Conservation (phyloP, 2,329 filamentous ascomycete species). For the Colletotrichum acutatum region DNA sequence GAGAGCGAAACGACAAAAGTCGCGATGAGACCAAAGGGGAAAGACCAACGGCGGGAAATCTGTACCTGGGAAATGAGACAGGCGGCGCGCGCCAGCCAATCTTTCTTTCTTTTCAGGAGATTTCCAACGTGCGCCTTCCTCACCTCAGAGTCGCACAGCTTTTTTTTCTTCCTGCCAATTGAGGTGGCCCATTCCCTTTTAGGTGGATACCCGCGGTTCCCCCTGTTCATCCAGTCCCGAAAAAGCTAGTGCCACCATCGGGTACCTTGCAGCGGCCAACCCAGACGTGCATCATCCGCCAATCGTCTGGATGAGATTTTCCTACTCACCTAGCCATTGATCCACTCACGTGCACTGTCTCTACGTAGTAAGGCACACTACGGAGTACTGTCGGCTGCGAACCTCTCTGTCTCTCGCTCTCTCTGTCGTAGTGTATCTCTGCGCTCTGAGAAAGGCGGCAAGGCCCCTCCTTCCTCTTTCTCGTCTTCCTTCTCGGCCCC, state of each 20-base stretch:
- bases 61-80: slow-evolving; percentile 30
- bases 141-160: not conserved
- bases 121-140: slow-evolving; percentile 11
- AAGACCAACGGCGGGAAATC: slow-evolving; percentile 30
- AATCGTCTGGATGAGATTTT: slow-evolving; percentile 15
- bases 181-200: not conserved
- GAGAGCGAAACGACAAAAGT: not conserved
- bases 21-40: slow-evolving; percentile 21
- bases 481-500: not conserved
- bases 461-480: not conserved
- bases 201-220: not conserved
- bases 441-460: too few relatives aligned
- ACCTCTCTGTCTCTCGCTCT: not conserved
- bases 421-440: too few relatives aligned
- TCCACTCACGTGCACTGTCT: not conserved
- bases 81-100: slow-evolving; percentile 13
- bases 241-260: slow-evolving; percentile 2
- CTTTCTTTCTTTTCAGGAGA: slow-evolving; percentile 11
- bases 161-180: not conserved
- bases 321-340: not conserved
- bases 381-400: not conserved
- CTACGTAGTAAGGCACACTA: too few relatives aligned
- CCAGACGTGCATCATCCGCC: slow-evolving; percentile 28
- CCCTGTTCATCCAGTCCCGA: not conserved
- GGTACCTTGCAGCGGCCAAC: slow-evolving; percentile 34